A percentile compares a stretch with the other conserved stretches of the same genome.
Conservation (phyloP, 163 green algal genomes). For the Scenedesmus sp. region DNA sequence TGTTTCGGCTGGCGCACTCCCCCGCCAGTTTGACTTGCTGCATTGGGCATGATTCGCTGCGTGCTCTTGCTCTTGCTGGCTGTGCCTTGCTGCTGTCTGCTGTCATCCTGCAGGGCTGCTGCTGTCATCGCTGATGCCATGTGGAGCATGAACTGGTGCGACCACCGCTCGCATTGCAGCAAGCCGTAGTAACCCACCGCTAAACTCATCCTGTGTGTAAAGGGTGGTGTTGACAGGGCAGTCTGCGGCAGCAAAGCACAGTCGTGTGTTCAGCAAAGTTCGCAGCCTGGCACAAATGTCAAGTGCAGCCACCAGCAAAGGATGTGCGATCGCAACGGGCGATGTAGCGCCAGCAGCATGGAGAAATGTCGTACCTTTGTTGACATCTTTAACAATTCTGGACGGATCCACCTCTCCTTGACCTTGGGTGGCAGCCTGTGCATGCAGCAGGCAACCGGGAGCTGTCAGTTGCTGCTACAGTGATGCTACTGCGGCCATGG, state of each 20-base stretch:
- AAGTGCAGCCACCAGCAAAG: background rate
- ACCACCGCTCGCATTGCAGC: background rate
- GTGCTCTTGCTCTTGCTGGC: background rate
- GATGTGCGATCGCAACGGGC: background rate
- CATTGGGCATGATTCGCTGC: background rate
- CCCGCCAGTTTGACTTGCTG: too few relatives aligned
- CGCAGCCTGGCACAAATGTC: background rate
- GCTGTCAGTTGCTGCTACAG: background rate
- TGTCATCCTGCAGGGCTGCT: background rate
- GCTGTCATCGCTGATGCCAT: background rate
- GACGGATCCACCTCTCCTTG: conserved; percentile 16
- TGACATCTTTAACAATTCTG: conserved; percentile 9
- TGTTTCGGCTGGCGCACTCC: too few relatives aligned
- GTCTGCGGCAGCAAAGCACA: conserved; percentile 1
- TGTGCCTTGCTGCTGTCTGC: background rate
- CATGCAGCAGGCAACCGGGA: background rate
- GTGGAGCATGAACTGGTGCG: background rate
- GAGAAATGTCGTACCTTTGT: background rate
- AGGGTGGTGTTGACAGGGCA: background rate
- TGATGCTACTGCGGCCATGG: background rate
- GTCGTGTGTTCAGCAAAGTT: background rate
- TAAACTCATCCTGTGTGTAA: conserved; percentile 30
- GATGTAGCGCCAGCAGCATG: background rate
- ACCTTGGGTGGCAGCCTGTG: background rate
- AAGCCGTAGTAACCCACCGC: background rate